Evolutionary conservation across 2,329 filamentous ascomycete species (phyloP).

Genomic region (Diaporthe amygdali): DNA sequence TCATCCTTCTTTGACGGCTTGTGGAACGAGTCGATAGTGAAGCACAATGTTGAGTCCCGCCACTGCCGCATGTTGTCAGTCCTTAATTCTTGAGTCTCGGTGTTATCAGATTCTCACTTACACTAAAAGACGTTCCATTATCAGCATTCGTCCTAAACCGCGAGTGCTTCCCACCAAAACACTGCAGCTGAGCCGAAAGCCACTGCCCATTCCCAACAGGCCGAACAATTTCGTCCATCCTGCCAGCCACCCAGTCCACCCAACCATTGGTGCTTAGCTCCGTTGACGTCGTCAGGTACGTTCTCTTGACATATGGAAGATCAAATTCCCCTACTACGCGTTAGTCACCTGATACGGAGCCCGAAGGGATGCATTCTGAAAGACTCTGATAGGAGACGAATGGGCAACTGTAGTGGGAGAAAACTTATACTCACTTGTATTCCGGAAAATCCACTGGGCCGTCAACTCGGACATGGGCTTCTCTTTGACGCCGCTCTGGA

Average conservation of each 20-base stretch:
- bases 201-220: constrained; percentile 41
- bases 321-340: too few relatives aligned
- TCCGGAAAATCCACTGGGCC: constrained; percentile 50
- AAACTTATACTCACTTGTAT: constrained; percentile 34
- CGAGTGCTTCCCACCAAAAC: constrained; percentile 49
- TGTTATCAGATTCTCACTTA: neutral
- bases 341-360: too few relatives aligned
- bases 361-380: too few relatives aligned
- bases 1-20: constrained; percentile 35
- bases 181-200: constrained; percentile 51
- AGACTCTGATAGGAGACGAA: too few relatives aligned
- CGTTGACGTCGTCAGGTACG: constrained; percentile 47
- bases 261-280: constrained; percentile 45
- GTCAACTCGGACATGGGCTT: constrained; percentile 52
- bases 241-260: constrained; percentile 41
- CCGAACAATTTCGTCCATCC: constrained; percentile 43
- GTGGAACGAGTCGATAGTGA: constrained; percentile 51
- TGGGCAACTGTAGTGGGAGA: too few relatives aligned
- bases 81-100: neutral
- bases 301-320: constrained; percentile 53
- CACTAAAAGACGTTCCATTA: constrained; percentile 52
- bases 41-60: constrained; percentile 47
- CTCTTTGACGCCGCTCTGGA: constrained; percentile 37
- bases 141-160: constrained; percentile 44
- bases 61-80: constrained; percentile 31